phyloP scores from a whole-genome alignment of 495 filamentous ascomycete genomes.

The Penicillium ochrochloron region DNA sequence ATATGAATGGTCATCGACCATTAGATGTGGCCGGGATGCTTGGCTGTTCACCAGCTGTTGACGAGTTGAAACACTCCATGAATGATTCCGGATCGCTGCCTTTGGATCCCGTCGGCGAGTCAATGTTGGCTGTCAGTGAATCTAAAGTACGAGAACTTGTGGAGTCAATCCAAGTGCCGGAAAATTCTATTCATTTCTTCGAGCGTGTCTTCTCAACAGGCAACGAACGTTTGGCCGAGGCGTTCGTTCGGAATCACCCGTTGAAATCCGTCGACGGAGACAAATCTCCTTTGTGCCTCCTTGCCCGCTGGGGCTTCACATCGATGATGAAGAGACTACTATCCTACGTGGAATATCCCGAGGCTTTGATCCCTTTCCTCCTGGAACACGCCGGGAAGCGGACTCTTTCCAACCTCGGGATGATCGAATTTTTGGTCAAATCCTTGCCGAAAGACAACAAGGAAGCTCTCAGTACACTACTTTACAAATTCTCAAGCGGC shows the following conservation, averaged over 20 bases:
- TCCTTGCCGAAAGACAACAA: background rate
- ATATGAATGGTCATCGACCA: background rate
- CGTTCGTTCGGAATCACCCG: background rate
- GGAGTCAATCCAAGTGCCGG: background rate
- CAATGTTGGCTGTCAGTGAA: background rate
- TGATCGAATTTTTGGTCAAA: background rate
- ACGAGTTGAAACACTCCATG: background rate
- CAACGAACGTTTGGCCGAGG: background rate
- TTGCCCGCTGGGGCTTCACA: background rate
- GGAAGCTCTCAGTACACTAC: background rate
- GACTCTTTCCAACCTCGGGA: background rate
- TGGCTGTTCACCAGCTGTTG: conserved; percentile 1
- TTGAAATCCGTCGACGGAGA: background rate
- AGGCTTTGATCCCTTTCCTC: background rate
- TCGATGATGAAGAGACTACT: background rate
- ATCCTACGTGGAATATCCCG: background rate
- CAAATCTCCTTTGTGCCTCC: background rate
- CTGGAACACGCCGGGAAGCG: background rate
- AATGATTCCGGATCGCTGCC: background rate
- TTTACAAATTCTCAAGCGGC: background rate
- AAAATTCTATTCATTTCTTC: background rate
- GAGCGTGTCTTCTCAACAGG: background rate
- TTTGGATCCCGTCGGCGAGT: background rate
- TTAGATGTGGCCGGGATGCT: background rate
- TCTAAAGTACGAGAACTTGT: background rate